Evolutionary conservation across 192 early-diverging fungal genomes (phyloP), one percentile per base, ranked within the genome.

Genomic region (Backusella tuberculispora): DNA sequence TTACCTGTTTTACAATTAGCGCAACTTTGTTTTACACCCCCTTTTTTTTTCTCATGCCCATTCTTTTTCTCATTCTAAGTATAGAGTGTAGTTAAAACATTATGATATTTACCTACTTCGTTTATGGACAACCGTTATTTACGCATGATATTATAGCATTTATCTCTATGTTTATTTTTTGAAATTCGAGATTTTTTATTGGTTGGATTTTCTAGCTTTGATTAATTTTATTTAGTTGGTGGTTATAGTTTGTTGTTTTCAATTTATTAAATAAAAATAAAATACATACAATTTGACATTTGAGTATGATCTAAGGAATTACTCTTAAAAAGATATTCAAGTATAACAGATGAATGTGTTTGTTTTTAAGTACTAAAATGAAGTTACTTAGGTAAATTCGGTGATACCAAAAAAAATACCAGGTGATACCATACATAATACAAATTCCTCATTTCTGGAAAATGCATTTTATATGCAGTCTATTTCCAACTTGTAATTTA

Each of bases 41-140:
- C 8, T 24, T 56, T 56, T 9, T 24, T 56, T 24, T 21, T 56
- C 53, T 56, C 53, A 53, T 53, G 19, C 48, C 19, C 17, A 48
- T 19, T 50, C 10, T 56, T 56, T 56, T 56, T 56, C 53, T 56
- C 53, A 56, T 21, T 56, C 53, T 9, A 21, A 43, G 42, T 5
- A 43, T 43, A 43, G 42, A 56, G 8, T 50, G 48, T 50, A 19
- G n/a, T 56, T 21, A 56, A 56, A 56, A 21, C 21, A 56, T 56
- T 56, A 56, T 56, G 53, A n/a, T 4, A 56, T 9, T 48, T 34
- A 34, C 29, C 29, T 34, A 34, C 29, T 34, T 34, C 29, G 29
- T 34, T 56, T 56, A 56, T 56, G 53, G 53, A 56, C 50, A 56
- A 56, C 21, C 50, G 50, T 56, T 56, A 56, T 56, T 56, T 56